A percentile compares a stretch with the other conserved stretches of the same genome.
These are phyloP conservation scores for Sporisorium exsertum DNA, from an alignment of 1,284 basidiomycete species.

Conservation along the genomic window DNA sequence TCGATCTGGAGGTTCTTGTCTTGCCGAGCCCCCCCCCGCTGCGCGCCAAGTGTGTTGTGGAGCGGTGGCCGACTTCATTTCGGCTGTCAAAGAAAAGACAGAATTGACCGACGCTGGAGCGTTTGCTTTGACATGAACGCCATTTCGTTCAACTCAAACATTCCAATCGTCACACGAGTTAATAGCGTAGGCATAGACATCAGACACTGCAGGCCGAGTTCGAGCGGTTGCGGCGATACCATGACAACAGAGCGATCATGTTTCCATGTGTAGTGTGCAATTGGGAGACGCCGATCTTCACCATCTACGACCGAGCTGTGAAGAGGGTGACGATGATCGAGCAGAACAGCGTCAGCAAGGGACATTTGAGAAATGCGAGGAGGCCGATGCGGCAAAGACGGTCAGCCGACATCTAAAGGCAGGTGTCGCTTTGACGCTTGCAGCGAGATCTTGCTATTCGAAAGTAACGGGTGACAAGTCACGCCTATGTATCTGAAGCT, in stretches of 20 bases:
- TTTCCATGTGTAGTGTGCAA: slow-evolving; percentile 3
- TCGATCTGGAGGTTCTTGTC: background rate
- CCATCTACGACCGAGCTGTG: slow-evolving; percentile 42
- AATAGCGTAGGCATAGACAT: too few species aligned
- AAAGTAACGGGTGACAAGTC: background rate
- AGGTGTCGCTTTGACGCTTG: background rate
- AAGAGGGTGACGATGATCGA: background rate
- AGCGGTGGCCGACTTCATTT: slow-evolving; percentile 4
- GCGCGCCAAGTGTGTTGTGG: background rate
- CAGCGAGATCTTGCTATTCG: background rate
- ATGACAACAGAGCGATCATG: background rate
- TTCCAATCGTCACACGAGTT: too few species aligned
- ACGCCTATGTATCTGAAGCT: background rate
- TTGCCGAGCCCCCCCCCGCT: background rate
- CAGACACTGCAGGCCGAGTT: background rate
- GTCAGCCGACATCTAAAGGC: background rate
- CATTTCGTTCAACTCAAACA: too few species aligned
- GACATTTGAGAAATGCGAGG: background rate
- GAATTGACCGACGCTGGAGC: background rate
- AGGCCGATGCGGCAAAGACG: background rate
- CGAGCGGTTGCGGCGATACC: background rate
- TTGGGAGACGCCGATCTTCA: background rate
- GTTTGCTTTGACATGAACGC: too few species aligned
- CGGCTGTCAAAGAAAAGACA: background rate
- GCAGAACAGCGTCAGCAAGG: background rate